These are phyloP conservation scores for Trichoderma cornu-damae DNA, from an alignment of 2,329 filamentous ascomycete species.

Conservation along the genomic window DNA sequence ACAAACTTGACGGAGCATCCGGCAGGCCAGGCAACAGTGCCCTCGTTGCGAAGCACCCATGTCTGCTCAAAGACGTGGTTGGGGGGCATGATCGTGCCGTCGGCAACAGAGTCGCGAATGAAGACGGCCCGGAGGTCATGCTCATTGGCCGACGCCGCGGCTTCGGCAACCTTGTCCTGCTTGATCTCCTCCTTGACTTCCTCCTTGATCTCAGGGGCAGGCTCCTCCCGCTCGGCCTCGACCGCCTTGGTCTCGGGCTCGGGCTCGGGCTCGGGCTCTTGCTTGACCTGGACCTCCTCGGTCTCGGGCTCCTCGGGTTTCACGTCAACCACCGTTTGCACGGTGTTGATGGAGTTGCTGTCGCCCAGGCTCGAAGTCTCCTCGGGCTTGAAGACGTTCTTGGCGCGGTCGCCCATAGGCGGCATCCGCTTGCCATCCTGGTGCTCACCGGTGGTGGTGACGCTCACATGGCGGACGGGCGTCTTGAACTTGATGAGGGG, in stretches of 20 bases:
- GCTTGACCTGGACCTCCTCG: conserved; percentile 32
- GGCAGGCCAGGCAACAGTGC: conserved; percentile 72
- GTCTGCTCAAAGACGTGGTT: conserved; percentile 79
- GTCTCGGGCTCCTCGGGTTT: conserved; percentile 50
- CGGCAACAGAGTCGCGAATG: conserved; percentile 69
- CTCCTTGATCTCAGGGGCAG: conserved; percentile 23
- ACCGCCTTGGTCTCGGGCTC: not conserved
- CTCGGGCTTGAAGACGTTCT: conserved; percentile 45
- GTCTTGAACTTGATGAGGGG: conserved; percentile 97
- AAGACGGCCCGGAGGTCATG: conserved; percentile 54
- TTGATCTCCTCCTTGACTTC: conserved; percentile 20
- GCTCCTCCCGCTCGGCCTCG: conserved; percentile 4
- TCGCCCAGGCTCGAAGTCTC: conserved; percentile 41
- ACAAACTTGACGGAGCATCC: conserved; percentile 89
- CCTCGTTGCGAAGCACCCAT: conserved; percentile 86
- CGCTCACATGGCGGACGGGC: conserved; percentile 78
- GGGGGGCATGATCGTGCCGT: conserved; percentile 67
- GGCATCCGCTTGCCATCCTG: conserved; percentile 59
- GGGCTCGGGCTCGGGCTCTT: not conserved
- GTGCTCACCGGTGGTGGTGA: conserved; percentile 78
- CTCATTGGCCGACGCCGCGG: conserved; percentile 23
- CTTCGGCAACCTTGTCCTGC: conserved; percentile 24
- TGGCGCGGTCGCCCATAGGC: conserved; percentile 62
- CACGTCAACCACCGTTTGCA: conserved; percentile 69
- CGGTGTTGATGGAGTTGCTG: conserved; percentile 45